Percentiles rank a stretch among this genome's conserved stretches.
phyloP scores from a whole-genome alignment of 345 rosid genomes.

The Erodium maritimum region DNA sequence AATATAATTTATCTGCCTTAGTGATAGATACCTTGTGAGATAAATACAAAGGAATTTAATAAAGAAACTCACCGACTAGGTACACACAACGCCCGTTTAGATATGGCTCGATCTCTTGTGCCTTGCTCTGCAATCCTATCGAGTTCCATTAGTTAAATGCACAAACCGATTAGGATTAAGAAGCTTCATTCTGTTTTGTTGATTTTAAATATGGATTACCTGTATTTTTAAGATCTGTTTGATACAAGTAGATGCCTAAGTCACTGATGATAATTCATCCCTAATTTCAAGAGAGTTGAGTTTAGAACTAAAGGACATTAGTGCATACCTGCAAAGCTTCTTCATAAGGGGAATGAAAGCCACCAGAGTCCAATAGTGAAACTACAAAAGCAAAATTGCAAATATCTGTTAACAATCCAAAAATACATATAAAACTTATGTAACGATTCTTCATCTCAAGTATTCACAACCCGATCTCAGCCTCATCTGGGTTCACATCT shows the following conservation, averaged over 20 bases:
- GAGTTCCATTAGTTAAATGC: slow-evolving; percentile 19
- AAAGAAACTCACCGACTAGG: slow-evolving; percentile 77
- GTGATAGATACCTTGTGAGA: background rate
- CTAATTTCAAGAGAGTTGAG: no score
- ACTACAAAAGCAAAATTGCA: slow-evolving; percentile 26
- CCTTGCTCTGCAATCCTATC: slow-evolving; percentile 53
- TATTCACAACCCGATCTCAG: background rate
- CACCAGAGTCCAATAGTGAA: slow-evolving; percentile 42
- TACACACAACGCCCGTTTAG: slow-evolving; percentile 69
- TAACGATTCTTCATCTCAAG: no score
- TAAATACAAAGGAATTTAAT: no score
- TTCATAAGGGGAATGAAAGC: slow-evolving; percentile 26
- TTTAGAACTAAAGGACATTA: no score
- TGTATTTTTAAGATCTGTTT: no score
- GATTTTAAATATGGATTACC: no score
- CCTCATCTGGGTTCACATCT: background rate
- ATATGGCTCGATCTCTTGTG: slow-evolving; percentile 63
- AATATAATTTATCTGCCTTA: background rate
- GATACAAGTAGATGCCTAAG: no score
- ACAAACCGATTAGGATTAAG: no score
- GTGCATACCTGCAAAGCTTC: slow-evolving; percentile 10
- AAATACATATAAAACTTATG: background rate
- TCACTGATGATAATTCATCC: no score
- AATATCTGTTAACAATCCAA: background rate
- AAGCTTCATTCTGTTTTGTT: no score